phyloP scores from a whole-genome alignment of 2,329 filamentous ascomycete genomes.

The Talaromyces pinophilus region DNA sequence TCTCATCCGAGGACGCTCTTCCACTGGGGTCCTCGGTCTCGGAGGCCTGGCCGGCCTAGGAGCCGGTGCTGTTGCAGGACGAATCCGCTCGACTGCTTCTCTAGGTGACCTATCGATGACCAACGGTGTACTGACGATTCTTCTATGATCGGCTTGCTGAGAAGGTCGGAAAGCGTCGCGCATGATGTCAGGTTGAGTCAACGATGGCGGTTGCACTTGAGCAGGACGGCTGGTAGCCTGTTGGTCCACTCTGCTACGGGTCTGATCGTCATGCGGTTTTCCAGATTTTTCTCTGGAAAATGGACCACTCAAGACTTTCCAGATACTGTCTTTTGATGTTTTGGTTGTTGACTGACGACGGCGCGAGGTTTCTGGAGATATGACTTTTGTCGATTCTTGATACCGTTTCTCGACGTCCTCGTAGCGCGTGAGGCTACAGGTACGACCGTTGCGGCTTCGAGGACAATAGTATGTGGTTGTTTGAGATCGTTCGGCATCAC shows the following conservation, averaged over 20 bases:
- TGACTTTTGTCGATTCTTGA: constrained; percentile 16
- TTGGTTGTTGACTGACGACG: constrained; percentile 8
- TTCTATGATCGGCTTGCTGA: not conserved
- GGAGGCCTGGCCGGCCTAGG: not conserved
- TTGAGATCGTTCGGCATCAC: constrained; percentile 29
- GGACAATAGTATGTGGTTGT: constrained; percentile 26
- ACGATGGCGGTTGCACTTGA: not conserved
- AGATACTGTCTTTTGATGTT: constrained; percentile 9
- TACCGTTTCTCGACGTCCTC: constrained; percentile 26
- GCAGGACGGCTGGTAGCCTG: not conserved
- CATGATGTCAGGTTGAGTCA: not conserved
- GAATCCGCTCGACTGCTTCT: not conserved
- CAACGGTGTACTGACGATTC: constrained; percentile 3
- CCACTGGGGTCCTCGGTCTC: constrained; percentile 8
- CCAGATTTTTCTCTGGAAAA: not conserved
- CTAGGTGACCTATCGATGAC: constrained; percentile 3
- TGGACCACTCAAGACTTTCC: not conserved
- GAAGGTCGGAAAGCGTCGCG: not conserved
- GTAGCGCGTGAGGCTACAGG: constrained; percentile 24
- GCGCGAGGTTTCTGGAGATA: not conserved
- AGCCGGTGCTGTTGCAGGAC: constrained; percentile 1
- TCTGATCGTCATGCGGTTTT: not conserved
- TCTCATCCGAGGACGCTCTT: constrained; percentile 12
- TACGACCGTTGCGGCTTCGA: constrained; percentile 23
- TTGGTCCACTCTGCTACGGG: not conserved